Conservation (phyloP, 148 eudicot species). For the Amaranthus hypochondriacus region DNA sequence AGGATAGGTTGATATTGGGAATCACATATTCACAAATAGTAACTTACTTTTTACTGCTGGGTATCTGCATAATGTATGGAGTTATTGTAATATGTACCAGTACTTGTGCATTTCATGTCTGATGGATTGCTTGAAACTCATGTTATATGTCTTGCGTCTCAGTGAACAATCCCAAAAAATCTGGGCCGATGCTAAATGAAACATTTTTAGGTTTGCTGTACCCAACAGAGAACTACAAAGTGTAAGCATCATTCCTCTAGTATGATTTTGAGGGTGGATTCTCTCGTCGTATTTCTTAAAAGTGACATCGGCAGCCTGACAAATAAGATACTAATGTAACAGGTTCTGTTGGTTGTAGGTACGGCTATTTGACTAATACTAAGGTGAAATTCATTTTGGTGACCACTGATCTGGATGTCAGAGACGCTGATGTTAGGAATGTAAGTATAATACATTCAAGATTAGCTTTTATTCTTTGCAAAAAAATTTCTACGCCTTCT, state of each 20-base stretch:
- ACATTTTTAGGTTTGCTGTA: constrained; percentile 90
- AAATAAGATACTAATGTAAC: not conserved
- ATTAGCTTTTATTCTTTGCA: not conserved
- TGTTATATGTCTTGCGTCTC: constrained; percentile 21
- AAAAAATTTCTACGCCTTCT: not conserved
- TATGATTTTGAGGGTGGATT: constrained; percentile 2
- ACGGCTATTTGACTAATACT: constrained; percentile 92
- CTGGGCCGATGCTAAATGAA: constrained; percentile 88
- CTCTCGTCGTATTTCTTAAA: constrained; percentile 3
- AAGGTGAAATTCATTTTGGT: constrained; percentile 95
- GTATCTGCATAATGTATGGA: not conserved
- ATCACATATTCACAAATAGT: no score
- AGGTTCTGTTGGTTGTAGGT: constrained; percentile 40
- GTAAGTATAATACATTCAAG: constrained; percentile 44
- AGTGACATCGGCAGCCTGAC: not conserved
- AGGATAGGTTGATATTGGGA: not conserved
- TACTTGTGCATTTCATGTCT: not conserved
- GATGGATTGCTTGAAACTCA: not conserved
- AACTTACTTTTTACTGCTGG: no score
- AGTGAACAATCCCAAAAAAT: constrained; percentile 97
- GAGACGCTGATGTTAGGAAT: constrained; percentile 94
- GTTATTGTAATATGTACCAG: not conserved
- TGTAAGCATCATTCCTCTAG: constrained; percentile 44
- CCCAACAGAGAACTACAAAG: constrained; percentile 95
- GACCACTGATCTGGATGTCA: constrained; percentile 84